These are phyloP conservation scores for Lentinula lateritia DNA, from an alignment of 768 basidiomycete genomes.

Conservation along the genomic window DNA sequence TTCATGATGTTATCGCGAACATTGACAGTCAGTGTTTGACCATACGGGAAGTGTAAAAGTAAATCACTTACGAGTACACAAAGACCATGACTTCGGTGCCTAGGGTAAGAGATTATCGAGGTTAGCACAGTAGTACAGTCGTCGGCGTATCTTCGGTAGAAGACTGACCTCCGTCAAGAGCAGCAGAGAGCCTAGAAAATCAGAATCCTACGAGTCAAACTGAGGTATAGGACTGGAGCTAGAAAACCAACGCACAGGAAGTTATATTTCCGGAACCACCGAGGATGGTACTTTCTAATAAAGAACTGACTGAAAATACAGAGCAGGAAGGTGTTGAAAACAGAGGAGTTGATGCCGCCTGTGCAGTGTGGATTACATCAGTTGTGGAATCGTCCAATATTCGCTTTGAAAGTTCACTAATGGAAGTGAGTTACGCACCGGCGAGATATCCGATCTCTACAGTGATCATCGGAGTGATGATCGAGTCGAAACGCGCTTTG, in stretches of 20 bases:
- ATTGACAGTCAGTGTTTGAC: neutral
- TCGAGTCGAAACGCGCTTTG: slow-evolving; percentile 16
- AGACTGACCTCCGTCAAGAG: slow-evolving; percentile 10
- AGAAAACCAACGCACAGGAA: slow-evolving; percentile 17
- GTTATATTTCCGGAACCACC: slow-evolving; percentile 27
- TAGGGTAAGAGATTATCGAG: neutral
- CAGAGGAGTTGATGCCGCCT: slow-evolving; percentile 20
- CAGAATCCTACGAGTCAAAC: neutral
- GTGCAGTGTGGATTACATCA: too few species aligned
- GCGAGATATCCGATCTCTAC: slow-evolving; percentile 12
- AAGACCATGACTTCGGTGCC: slow-evolving; percentile 36
- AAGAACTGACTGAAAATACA: slow-evolving; percentile 29
- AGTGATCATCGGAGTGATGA: slow-evolving; percentile 24
- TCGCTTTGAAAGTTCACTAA: too few species aligned
- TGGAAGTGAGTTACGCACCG: neutral
- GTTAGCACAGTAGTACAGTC: too few species aligned
- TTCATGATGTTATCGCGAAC: neutral
- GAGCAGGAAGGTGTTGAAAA: slow-evolving; percentile 13
- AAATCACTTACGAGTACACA: slow-evolving; percentile 26
- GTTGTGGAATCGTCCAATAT: neutral
- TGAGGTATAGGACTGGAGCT: too few species aligned
- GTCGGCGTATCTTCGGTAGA: neutral
- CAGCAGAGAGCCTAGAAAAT: slow-evolving; percentile 7
- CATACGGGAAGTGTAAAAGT: neutral
- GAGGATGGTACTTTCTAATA: slow-evolving; percentile 26